These are phyloP conservation scores for Kwoniella shivajii DNA, from an alignment of 1,284 basidiomycete genomes.

Conservation along the genomic window DNA sequence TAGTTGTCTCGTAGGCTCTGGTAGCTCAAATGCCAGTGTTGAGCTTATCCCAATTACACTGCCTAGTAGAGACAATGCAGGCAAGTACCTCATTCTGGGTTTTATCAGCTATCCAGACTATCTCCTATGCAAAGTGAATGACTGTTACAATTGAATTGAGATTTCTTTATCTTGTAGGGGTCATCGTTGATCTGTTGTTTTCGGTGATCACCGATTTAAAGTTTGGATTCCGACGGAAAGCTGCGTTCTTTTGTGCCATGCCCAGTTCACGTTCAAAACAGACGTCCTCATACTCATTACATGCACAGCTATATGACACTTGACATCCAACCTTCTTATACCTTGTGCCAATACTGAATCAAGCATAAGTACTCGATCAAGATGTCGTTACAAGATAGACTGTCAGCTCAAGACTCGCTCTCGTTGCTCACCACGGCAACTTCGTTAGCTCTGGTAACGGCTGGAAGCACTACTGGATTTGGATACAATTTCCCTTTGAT, in stretches of 20 bases:
- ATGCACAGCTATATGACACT: not conserved
- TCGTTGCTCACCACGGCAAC: conserved; percentile 37
- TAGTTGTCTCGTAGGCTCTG: conserved; percentile 41
- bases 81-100: not conserved
- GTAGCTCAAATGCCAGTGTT: conserved; percentile 21
- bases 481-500: conserved; percentile 47
- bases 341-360: not conserved
- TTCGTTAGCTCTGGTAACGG: conserved; percentile 34
- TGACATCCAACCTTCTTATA: not conserved
- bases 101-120: no score
- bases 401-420: conserved; percentile 35
- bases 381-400: conserved; percentile 43
- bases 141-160: no score
- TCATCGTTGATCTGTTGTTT: not conserved
- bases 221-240: not conserved
- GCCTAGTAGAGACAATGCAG: conserved; percentile 1
- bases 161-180: not conserved
- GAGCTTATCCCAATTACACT: not conserved
- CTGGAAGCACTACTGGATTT: conserved; percentile 18
- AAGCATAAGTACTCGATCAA: conserved; percentile 1
- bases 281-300: not conserved
- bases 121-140: no score
- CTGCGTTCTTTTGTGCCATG: not conserved
- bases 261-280: not conserved
- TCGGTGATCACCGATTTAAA: conserved; percentile 1